These are phyloP conservation scores for Collariella sp. DNA, from an alignment of 495 filamentous ascomycete genomes.

Conservation along the genomic window DNA sequence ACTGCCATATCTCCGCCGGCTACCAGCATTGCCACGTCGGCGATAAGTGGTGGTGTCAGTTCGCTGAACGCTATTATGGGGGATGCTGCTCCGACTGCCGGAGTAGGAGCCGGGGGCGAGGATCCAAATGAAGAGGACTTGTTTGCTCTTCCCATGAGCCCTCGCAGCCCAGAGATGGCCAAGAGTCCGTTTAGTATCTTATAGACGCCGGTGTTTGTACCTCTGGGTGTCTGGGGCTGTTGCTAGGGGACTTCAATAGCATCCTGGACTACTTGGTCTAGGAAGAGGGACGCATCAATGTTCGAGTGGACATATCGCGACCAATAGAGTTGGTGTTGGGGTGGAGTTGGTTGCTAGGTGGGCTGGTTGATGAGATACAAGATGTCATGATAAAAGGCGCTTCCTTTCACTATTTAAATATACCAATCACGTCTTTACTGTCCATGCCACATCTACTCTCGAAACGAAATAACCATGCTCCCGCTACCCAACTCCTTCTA, in stretches of 20 bases:
- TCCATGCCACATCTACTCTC: not conserved
- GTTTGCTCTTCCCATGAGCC: conserved; percentile 73
- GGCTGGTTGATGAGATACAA: not conserved
- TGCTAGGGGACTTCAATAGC: too few relatives aligned
- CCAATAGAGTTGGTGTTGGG: too few relatives aligned
- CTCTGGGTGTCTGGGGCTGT: not conserved
- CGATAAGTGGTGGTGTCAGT: conserved; percentile 20
- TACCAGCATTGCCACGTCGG: not conserved
- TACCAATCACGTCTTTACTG: not conserved
- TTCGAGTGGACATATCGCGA: too few relatives aligned
- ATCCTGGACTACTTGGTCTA: too few relatives aligned
- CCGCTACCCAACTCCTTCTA: too few relatives aligned
- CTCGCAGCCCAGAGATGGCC: conserved; percentile 67
- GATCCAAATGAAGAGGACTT: conserved; percentile 57
- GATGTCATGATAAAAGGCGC: not conserved
- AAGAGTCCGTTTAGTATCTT: conserved; percentile 60
- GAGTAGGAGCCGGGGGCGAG: conserved; percentile 13
- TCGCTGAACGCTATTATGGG: conserved; percentile 43
- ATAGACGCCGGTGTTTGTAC: conserved; percentile 13
- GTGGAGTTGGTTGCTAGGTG: not conserved
- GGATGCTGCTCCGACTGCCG: conserved; percentile 21
- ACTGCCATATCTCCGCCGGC: conserved; percentile 2
- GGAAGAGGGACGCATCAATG: too few relatives aligned
- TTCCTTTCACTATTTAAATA: not conserved
- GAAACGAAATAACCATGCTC: not conserved